Evolutionary conservation across 345 rosid species (phyloP), one percentile per base, ranked within the genome.

Genomic region (Capsella bursapastoris): DNA sequence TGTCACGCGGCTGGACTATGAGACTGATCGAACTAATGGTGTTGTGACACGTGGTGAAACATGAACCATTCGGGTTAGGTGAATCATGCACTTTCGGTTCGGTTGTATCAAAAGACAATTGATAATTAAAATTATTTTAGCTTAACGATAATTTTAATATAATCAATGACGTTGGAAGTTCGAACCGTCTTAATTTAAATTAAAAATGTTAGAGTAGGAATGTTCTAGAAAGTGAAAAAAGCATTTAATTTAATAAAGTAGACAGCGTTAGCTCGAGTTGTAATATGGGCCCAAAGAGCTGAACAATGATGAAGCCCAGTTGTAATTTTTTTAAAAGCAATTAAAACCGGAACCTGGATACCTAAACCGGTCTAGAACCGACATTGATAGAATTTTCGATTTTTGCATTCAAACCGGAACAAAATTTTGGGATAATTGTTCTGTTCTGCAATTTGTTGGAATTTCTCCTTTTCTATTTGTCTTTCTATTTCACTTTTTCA

Each of bases 31-130:
- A 28, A 5, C 44, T 11, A 70, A 0, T 1, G 2, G 4, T 1
- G 0, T 7, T 3, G 0, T 4, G 55, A 77, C 67, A 77, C 68
- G 55, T 64, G 72, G 62, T 44, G 0, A 0, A 9, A n/a, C 41
- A 6, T 3, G 2, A 50, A 11, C 79, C 69, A 9, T 50, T 50
- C 13, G 25, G 16, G 0, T 6, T 58, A 12, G 12, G 61, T 74
- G 72, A 57, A 22, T 57, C 66, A 57, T 57, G 62, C 7, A 18
- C 59, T 58, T 50, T 75, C 22, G 78, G 78, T 66, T 28, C 25
- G 25, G 25, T 34, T 74, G 44, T 44, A n/a, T 58, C 52, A 37
- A 37, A 41, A 25, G 49, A 35, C 29, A 56, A 47, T 14, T 14
- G 3, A 57, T 44, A 12, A 16, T 41, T 57, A 3, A 41, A 43